These are phyloP conservation scores for Tricladium varicosporioides DNA, from an alignment of 2,329 filamentous ascomycete genomes.

Conservation along the genomic window DNA sequence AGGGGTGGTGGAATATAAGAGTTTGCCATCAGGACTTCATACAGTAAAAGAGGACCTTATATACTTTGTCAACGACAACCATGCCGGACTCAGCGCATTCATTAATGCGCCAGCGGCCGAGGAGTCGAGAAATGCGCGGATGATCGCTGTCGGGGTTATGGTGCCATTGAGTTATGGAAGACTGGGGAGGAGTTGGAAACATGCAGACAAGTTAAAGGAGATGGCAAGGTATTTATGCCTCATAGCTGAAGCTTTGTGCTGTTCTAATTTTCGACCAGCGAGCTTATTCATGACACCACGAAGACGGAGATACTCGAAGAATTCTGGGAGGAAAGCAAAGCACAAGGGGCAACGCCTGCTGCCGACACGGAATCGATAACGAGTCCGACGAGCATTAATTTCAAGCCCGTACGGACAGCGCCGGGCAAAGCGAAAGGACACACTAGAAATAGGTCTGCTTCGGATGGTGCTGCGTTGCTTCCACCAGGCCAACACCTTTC, in stretches of 20 bases:
- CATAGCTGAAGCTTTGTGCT: neutral
- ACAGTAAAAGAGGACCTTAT: slow-evolving; percentile 84
- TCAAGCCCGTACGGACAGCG: slow-evolving; percentile 37
- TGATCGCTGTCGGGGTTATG: slow-evolving; percentile 87
- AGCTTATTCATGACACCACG: slow-evolving; percentile 63
- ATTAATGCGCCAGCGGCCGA: slow-evolving; percentile 79
- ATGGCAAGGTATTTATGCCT: slow-evolving; percentile 61
- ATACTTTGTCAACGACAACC: slow-evolving; percentile 85
- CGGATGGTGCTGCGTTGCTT: slow-evolving; percentile 58
- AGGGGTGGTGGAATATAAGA: slow-evolving; percentile 93
- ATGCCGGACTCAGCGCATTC: slow-evolving; percentile 90
- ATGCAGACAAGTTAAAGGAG: slow-evolving; percentile 72
- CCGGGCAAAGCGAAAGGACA: slow-evolving; percentile 41
- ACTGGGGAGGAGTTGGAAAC: slow-evolving; percentile 84
- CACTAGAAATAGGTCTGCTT: slow-evolving; percentile 56
- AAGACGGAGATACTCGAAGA: slow-evolving; percentile 65
- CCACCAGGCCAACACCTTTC: slow-evolving; percentile 66
- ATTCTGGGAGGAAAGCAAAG: slow-evolving; percentile 71
- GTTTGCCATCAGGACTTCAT: slow-evolving; percentile 88
- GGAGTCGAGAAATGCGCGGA: slow-evolving; percentile 79
- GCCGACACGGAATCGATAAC: slow-evolving; percentile 30
- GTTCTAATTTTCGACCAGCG: slow-evolving; percentile 39
- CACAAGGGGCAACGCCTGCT: slow-evolving; percentile 27
- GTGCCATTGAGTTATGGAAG: slow-evolving; percentile 84
- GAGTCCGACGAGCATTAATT: slow-evolving; percentile 43